Percentiles rank a stretch among this genome's conserved stretches.
Conservation (phyloP, 805 yeast genomes). For the Nakazawaea holstii region DNA sequence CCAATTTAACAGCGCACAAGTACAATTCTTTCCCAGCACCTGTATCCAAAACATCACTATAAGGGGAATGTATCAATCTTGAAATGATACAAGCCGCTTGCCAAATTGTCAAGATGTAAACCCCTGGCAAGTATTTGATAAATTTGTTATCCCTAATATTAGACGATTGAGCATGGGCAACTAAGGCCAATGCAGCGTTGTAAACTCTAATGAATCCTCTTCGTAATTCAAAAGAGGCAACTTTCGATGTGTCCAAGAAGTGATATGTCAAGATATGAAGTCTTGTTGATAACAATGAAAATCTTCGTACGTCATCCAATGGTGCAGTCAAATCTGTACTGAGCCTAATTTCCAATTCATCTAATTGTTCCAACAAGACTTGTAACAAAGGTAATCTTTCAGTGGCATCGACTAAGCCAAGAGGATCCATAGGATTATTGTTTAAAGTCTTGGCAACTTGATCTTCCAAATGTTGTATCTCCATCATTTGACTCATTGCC, state of each 20-base stretch:
- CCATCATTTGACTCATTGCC: constrained; percentile 70
- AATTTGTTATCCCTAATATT: constrained; percentile 55
- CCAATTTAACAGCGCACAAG: constrained; percentile 58
- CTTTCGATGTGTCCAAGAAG: constrained; percentile 58
- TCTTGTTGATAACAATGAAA: constrained; percentile 66
- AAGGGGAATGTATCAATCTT: constrained; percentile 70
- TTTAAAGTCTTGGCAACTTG: constrained; percentile 76
- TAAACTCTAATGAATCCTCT: constrained; percentile 73
- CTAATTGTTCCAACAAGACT: constrained; percentile 65
- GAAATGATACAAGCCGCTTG: constrained; percentile 86
- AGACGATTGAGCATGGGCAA: constrained; percentile 62
- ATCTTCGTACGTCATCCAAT: constrained; percentile 63
- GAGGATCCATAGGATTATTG: constrained; percentile 59
- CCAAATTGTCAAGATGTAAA: constrained; percentile 79
- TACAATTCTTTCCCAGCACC: constrained; percentile 68
- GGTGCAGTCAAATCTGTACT: constrained; percentile 29
- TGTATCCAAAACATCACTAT: constrained; percentile 60
- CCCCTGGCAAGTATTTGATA: constrained; percentile 77
- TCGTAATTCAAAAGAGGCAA: constrained; percentile 53
- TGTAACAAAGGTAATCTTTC: constrained; percentile 74
- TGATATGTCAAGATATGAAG: constrained; percentile 81
- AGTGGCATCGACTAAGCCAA: constrained; percentile 58
- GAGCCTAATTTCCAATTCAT: constrained; percentile 64
- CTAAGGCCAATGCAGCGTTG: constrained; percentile 69
- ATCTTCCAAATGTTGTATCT: constrained; percentile 80